A percentile compares a stretch with the other conserved stretches of the same genome.
Conservation (phyloP, 768 basidiomycete species). For the Auricularia auricula-judae region DNA sequence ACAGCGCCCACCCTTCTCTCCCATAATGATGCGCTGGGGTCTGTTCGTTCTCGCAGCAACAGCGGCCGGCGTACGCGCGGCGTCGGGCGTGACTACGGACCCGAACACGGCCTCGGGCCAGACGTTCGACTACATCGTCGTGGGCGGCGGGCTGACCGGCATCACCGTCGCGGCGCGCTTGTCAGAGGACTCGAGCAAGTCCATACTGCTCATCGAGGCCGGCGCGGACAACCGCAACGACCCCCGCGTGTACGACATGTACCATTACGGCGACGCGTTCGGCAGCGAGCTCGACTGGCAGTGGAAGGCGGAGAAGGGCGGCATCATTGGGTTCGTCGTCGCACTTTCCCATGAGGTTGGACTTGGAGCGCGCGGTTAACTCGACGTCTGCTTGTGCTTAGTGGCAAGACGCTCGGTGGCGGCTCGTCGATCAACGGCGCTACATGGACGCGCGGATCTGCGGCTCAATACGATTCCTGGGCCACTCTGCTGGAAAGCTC, state of each 20-base stretch:
- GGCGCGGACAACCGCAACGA: constrained; percentile 37
- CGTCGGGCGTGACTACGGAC: constrained; percentile 5
- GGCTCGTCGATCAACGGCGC: constrained; percentile 7
- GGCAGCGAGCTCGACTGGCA: constrained; percentile 33
- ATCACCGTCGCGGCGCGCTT: constrained; percentile 38
- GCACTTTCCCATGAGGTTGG: no score
- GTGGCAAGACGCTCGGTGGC: constrained; percentile 7
- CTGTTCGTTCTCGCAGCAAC: background rate
- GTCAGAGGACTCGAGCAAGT: constrained; percentile 29
- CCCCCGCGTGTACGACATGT: constrained; percentile 34
- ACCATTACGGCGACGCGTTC: constrained; percentile 32
- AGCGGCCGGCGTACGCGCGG: background rate
- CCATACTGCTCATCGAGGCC: constrained; percentile 41
- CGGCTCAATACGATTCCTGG: constrained; percentile 32
- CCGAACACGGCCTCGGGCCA: constrained; percentile 1
- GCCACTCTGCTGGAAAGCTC: constrained; percentile 21
- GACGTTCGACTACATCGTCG: constrained; percentile 21
- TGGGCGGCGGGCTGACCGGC: constrained; percentile 36
- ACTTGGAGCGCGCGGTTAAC: constrained; percentile 7
- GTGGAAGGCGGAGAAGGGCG: constrained; percentile 34
- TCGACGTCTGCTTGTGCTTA: background rate
- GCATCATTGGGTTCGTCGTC: constrained; percentile 15
- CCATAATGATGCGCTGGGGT: background rate
- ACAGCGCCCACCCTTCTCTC: background rate
- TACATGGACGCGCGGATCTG: constrained; percentile 32